Evolutionary conservation across 129 eudicot genomes (phyloP).

Genomic region (Heracleum sosnowskyi): DNA sequence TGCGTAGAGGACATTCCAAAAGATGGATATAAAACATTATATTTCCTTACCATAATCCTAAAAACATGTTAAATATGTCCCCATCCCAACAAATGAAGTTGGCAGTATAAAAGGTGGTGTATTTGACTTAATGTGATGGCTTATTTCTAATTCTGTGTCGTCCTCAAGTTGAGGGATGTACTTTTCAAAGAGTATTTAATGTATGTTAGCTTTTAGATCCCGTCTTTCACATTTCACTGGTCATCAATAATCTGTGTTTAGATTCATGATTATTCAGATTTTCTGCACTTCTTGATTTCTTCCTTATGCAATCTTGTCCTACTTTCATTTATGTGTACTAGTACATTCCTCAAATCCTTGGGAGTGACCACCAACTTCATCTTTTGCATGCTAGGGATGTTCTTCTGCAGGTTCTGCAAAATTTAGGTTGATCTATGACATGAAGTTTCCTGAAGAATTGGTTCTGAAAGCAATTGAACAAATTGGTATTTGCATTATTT

Average conservation of each 20-base stretch:
- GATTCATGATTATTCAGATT: not conserved
- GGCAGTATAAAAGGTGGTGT: not conserved
- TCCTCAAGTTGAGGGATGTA: not conserved
- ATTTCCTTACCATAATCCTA: not conserved
- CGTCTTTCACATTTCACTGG: not conserved
- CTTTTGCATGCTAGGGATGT: slow-evolving; percentile 48
- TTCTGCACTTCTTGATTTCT: not conserved
- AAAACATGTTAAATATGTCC: not conserved
- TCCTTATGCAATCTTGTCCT: not conserved
- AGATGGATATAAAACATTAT: not conserved
- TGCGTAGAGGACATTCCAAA: not conserved
- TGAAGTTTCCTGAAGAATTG: slow-evolving; percentile 56
- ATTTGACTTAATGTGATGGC: not conserved
- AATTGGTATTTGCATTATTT: slow-evolving; percentile 42
- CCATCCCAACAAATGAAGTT: not conserved
- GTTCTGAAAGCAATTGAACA: slow-evolving; percentile 61
- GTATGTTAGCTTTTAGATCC: not conserved
- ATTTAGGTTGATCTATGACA: slow-evolving; percentile 41
- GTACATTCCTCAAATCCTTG: not conserved
- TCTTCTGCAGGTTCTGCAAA: slow-evolving; percentile 48
- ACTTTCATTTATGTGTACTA: not conserved
- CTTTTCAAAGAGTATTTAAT: not conserved
- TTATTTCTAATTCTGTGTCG: not conserved
- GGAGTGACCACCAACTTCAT: slow-evolving; percentile 8
- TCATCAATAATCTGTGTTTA: not conserved